These are phyloP conservation scores for Fusarium subglutinans DNA, from an alignment of 2,329 filamentous ascomycete genomes.

Conservation along the genomic window DNA sequence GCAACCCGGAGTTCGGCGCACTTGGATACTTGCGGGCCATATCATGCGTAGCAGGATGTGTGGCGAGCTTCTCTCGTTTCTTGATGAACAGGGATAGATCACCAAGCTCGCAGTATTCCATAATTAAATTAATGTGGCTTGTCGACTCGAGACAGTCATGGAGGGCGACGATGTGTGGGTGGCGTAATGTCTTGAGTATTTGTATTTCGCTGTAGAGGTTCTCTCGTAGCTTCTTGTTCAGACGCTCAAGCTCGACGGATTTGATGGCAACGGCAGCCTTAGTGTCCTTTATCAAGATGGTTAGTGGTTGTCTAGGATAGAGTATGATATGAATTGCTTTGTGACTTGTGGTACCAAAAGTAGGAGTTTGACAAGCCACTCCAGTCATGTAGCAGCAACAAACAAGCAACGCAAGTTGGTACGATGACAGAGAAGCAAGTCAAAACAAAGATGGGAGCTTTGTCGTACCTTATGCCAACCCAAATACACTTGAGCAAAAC, in stretches of 20 bases:
- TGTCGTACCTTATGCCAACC: conserved; percentile 78
- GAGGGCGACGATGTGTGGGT: conserved; percentile 95
- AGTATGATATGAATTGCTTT: neutral
- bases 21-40: conserved; percentile 96
- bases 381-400: conserved; percentile 4
- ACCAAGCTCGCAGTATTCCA: conserved; percentile 98
- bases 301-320: neutral
- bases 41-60: conserved; percentile 83
- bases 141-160: conserved; percentile 91
- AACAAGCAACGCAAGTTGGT: conserved; percentile 14
- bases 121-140: conserved; percentile 93
- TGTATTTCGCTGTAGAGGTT: conserved; percentile 96
- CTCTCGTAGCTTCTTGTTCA: conserved; percentile 96
- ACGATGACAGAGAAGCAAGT: conserved; percentile 15
- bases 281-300: conserved; percentile 66
- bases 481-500: conserved; percentile 95
- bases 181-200: conserved; percentile 91
- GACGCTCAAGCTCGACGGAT: conserved; percentile 87
- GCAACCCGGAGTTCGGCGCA: conserved; percentile 81
- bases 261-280: conserved; percentile 93
- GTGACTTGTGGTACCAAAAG: neutral
- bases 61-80: conserved; percentile 82
- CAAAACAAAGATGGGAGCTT: conserved; percentile 1
- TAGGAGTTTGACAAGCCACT: neutral
- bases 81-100: conserved; percentile 97